These are phyloP conservation scores for Penicillium psychrofluorescens DNA, from an alignment of 495 filamentous ascomycete genomes.

Conservation along the genomic window DNA sequence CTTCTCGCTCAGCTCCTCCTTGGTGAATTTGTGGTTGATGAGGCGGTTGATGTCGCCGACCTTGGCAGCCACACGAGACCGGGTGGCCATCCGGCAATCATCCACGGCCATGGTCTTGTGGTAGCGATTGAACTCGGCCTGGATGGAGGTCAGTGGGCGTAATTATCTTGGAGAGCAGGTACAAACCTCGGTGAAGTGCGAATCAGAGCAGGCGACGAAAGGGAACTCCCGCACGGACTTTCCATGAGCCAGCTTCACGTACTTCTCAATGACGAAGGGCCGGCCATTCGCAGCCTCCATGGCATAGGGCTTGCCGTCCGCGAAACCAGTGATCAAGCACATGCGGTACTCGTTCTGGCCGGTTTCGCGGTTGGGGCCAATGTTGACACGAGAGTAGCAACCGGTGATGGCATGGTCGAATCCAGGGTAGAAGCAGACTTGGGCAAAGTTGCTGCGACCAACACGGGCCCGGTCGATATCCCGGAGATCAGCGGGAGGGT, in stretches of 20 bases:
- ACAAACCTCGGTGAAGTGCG: conserved; percentile 63
- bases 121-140: conserved; percentile 81
- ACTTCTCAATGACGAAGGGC: conserved; percentile 66
- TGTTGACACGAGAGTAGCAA: conserved; percentile 74
- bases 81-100: conserved; percentile 61
- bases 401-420: conserved; percentile 73
- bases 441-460: conserved; percentile 70
- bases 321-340: conserved; percentile 77
- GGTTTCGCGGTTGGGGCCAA: conserved; percentile 62
- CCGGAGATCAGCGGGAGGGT: conserved; percentile 59
- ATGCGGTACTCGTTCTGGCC: conserved; percentile 74
- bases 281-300: conserved; percentile 65
- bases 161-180: not conserved
- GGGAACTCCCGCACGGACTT: conserved; percentile 72
- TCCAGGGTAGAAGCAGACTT: conserved; percentile 84
- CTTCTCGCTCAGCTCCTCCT: conserved; percentile 70
- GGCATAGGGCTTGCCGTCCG: conserved; percentile 69
- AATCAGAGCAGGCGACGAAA: conserved; percentile 76
- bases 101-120: conserved; percentile 66
- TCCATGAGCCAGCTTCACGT: conserved; percentile 66
- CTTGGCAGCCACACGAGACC: conserved; percentile 57
- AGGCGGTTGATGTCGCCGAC: conserved; percentile 75
- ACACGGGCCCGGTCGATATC: conserved; percentile 79
- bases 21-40: conserved; percentile 70
- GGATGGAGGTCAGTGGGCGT: conserved; percentile 17